Evolutionary conservation across 768 basidiomycete genomes (phyloP).

Genomic region (Bullera alba): DNA sequence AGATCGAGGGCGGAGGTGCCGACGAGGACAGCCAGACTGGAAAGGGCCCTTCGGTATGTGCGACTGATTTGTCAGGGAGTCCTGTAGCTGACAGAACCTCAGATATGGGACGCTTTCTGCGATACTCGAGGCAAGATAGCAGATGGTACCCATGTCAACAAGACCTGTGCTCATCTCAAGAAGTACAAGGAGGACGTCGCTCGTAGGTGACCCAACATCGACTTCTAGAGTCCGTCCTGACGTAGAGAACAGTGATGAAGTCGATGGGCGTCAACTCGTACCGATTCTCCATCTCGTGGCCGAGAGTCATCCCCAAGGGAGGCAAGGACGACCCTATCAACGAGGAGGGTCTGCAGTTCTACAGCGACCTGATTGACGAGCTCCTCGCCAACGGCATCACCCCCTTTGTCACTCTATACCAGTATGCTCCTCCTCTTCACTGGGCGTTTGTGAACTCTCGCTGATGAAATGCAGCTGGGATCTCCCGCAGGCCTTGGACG

Average conservation of each 20-base stretch:
- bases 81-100: neutral
- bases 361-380: constrained; percentile 64
- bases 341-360: constrained; percentile 61
- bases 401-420: constrained; percentile 31
- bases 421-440: constrained; percentile 8
- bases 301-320: constrained; percentile 61
- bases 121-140: constrained; percentile 60
- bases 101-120: constrained; percentile 67
- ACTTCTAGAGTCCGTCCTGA: neutral
- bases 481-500: constrained; percentile 65
- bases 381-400: constrained; percentile 59
- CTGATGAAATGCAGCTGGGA: constrained; percentile 59
- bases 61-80: neutral
- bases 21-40: constrained; percentile 22
- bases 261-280: constrained; percentile 64
- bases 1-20: constrained; percentile 63
- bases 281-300: constrained; percentile 71
- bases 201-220: constrained; percentile 11
- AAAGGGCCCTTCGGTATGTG: constrained; percentile 18
- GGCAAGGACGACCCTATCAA: constrained; percentile 69
- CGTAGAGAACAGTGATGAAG: constrained; percentile 52
- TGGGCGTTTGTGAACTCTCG: neutral
- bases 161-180: constrained; percentile 65
- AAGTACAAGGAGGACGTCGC: constrained; percentile 51
- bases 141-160: constrained; percentile 62